These are phyloP conservation scores for Pythium diclinum DNA, from an alignment of 352 stramenopile genomes.

Conservation along the genomic window DNA sequence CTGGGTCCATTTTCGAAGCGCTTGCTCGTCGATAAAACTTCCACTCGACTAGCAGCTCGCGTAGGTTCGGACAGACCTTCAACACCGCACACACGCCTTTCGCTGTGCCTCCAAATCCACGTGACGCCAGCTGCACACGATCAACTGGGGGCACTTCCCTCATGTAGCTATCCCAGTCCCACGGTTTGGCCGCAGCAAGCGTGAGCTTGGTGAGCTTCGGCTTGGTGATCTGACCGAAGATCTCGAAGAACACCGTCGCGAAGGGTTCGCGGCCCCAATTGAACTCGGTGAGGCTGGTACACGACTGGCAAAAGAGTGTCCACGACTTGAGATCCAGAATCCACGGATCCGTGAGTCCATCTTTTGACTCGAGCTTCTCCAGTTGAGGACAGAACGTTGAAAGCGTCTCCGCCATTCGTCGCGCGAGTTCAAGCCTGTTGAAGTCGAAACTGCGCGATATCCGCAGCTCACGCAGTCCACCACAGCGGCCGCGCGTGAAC, in stretches of 20 bases:
- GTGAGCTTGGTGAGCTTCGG: conserved; percentile 1
- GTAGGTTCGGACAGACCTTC: conserved; percentile 5
- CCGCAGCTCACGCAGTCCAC: too few species aligned
- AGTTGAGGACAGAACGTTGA: background rate
- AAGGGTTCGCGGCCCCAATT: conserved; percentile 9
- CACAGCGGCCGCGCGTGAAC: too few species aligned
- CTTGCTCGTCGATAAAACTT: background rate
- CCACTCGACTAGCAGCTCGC: background rate
- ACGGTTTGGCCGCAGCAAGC: background rate
- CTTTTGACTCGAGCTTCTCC: background rate
- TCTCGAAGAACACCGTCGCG: conserved; percentile 9
- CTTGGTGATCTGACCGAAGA: conserved; percentile 6
- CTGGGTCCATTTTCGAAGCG: background rate
- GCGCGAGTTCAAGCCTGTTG: background rate
- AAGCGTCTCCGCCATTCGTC: background rate
- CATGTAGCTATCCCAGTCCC: background rate
- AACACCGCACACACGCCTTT: background rate
- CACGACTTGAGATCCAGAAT: conserved; percentile 4
- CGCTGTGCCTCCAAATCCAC: background rate
- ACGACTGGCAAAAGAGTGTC: conserved; percentile 4
- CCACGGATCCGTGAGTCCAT: background rate
- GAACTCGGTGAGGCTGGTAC: background rate
- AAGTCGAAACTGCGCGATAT: background rate
- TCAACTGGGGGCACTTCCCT: background rate
- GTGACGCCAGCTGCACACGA: background rate